These are phyloP conservation scores for Linum tenue DNA, from an alignment of 345 rosid genomes.

Conservation along the genomic window DNA sequence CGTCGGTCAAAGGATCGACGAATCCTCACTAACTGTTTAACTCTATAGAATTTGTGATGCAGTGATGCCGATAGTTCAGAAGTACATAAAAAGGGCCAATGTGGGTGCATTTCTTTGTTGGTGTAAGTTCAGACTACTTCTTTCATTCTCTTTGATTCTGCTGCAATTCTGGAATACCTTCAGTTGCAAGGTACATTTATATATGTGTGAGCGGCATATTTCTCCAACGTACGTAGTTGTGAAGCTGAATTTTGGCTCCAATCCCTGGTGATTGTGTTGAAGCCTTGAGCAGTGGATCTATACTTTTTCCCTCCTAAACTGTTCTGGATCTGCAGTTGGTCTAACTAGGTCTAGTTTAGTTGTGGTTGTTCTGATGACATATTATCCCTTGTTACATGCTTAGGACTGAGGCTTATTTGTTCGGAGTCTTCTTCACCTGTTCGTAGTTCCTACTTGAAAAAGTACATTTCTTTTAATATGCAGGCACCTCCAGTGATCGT, in stretches of 20 bases:
- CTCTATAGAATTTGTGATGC: constrained; percentile 13
- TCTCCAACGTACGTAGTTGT: no score
- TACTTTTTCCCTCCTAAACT: no score
- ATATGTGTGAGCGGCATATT: no score
- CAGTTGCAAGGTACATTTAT: no score
- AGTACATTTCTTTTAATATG: constrained; percentile 17
- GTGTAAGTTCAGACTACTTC: constrained; percentile 45
- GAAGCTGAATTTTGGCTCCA: no score
- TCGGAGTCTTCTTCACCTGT: no score
- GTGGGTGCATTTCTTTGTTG: constrained; percentile 92
- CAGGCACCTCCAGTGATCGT: constrained; percentile 95
- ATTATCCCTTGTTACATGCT: neutral
- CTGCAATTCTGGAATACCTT: neutral
- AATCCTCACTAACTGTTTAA: neutral
- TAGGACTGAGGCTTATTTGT: neutral
- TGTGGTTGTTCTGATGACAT: neutral
- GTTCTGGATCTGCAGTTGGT: neutral
- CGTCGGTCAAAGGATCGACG: no score
- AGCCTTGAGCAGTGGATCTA: no score
- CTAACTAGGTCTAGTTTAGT: neutral
- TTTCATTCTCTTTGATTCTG: neutral
- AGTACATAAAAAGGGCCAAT: constrained; percentile 83
- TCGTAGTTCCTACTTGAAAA: neutral
- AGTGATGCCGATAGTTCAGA: constrained; percentile 79
- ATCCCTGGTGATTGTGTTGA: no score